Evolutionary conservation across 306 rosid species (phyloP).

Genomic region (Gynostemma pentaphyllum): DNA sequence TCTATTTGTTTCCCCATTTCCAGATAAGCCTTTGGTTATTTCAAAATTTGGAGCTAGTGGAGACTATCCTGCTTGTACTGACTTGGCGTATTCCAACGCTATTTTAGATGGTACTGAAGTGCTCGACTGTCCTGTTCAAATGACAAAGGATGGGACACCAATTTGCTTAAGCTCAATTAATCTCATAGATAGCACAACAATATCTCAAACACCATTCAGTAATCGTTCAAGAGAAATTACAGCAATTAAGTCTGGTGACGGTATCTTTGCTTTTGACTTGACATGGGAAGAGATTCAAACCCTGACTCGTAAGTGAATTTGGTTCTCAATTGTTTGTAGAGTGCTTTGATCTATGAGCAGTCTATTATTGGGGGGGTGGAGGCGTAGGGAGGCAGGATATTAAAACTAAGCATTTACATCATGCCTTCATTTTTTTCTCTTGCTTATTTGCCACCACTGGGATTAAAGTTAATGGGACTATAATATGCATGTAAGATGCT

Average conservation of each 20-base stretch:
- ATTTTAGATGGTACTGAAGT: slow-evolving; percentile 66
- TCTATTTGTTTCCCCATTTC: slow-evolving; percentile 16
- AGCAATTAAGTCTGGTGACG: slow-evolving; percentile 34
- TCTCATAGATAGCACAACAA: slow-evolving; percentile 59
- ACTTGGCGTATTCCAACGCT: slow-evolving; percentile 50
- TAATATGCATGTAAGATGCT: background rate
- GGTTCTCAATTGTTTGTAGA: slow-evolving; percentile 14
- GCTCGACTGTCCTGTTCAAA: slow-evolving; percentile 84
- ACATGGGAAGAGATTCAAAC: slow-evolving; percentile 46
- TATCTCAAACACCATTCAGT: slow-evolving; percentile 34
- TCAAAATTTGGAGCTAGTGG: slow-evolving; percentile 87
- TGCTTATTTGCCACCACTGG: background rate
- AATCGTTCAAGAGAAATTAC: slow-evolving; percentile 25
- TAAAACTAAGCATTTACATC: background rate
- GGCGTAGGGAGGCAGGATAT: too few species aligned
- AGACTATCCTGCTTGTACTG: slow-evolving; percentile 65
- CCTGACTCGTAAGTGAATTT: slow-evolving; percentile 52
- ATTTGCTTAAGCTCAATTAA: slow-evolving; percentile 63
- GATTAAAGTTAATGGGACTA: background rate
- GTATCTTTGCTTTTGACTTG: slow-evolving; percentile 65
- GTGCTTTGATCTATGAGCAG: too few species aligned
- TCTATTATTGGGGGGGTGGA: too few species aligned
- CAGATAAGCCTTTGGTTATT: slow-evolving; percentile 56
- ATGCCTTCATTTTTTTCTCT: background rate
- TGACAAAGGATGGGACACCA: slow-evolving; percentile 63